Evolutionary conservation across 768 basidiomycete species (phyloP).

Genomic region (Amanita muscaria): DNA sequence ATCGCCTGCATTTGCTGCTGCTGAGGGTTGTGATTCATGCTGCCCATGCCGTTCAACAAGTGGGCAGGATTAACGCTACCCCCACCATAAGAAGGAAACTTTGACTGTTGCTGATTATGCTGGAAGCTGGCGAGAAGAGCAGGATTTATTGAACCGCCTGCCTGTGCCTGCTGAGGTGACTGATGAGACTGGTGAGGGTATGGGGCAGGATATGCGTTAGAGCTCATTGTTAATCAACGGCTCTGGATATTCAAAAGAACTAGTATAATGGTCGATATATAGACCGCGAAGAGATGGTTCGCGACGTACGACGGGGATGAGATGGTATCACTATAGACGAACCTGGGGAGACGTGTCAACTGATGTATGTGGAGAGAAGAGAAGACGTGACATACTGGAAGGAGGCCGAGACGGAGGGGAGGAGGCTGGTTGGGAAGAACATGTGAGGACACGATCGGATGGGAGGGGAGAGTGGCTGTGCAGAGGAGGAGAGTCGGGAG

Average conservation of each 20-base stretch:
- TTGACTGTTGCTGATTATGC: slow-evolving; percentile 12
- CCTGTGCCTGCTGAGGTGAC: slow-evolving; percentile 4
- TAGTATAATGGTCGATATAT: not conserved
- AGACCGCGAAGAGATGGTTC: not conserved
- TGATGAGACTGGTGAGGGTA: slow-evolving; percentile 9
- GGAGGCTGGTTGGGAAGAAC: slow-evolving; percentile 7
- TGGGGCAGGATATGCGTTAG: slow-evolving; percentile 15
- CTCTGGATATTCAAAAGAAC: slow-evolving; percentile 6
- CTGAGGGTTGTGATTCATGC: slow-evolving; percentile 4
- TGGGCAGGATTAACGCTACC: slow-evolving; percentile 9
- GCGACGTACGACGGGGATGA: not conserved
- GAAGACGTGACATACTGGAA: slow-evolving; percentile 8
- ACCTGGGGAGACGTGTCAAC: not conserved
- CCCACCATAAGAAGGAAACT: slow-evolving; percentile 6
- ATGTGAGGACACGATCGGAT: slow-evolving; percentile 7
- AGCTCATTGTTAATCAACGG: slow-evolving; percentile 12
- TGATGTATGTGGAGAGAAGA: not conserved
- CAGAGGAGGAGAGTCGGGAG: not conserved
- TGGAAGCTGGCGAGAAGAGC: slow-evolving; percentile 25
- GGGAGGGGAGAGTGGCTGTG: slow-evolving; percentile 8
- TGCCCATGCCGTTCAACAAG: slow-evolving; percentile 11
- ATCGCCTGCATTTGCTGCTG: slow-evolving; percentile 14
- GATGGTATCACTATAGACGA: slow-evolving; percentile 6
- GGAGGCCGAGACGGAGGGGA: slow-evolving; percentile 2
- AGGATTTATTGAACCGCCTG: slow-evolving; percentile 21